These are phyloP conservation scores for Fusarium longipes DNA, from an alignment of 2,329 filamentous ascomycete genomes.

Conservation along the genomic window DNA sequence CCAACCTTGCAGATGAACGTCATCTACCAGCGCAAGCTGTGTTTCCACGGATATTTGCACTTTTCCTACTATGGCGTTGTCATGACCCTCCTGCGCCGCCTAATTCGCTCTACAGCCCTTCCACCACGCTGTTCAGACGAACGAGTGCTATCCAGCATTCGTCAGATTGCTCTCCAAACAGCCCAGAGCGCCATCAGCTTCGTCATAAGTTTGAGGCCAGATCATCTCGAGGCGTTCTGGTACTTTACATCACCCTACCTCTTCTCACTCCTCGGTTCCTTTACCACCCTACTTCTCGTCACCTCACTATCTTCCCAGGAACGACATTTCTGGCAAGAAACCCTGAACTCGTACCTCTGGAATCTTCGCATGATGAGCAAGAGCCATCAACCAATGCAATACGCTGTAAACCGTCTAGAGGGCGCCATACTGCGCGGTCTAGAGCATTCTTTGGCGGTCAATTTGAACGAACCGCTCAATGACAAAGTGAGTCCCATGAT, in stretches of 20 bases:
- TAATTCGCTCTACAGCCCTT: slow-evolving; percentile 53
- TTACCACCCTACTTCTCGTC: slow-evolving; percentile 53
- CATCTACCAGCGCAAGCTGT: slow-evolving; percentile 55
- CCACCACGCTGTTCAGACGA: slow-evolving; percentile 47
- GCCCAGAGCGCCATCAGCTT: slow-evolving; percentile 51
- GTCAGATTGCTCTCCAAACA: slow-evolving; percentile 48
- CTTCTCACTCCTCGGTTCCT: slow-evolving; percentile 55
- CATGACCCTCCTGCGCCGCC: slow-evolving; percentile 59
- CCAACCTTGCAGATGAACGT: slow-evolving; percentile 58
- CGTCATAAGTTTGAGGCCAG: slow-evolving; percentile 49
- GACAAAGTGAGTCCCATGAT: slow-evolving; percentile 48
- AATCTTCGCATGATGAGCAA: slow-evolving; percentile 52
- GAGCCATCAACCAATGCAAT: slow-evolving; percentile 51
- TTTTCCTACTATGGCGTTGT: slow-evolving; percentile 61
- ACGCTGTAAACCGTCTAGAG: slow-evolving; percentile 53
- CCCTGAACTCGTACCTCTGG: slow-evolving; percentile 51
- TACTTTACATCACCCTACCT: slow-evolving; percentile 54
- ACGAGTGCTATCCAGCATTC: slow-evolving; percentile 46
- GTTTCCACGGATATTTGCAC: slow-evolving; percentile 55
- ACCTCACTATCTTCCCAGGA: slow-evolving; percentile 49
- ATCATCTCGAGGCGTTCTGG: slow-evolving; percentile 57
- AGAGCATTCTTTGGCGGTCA: slow-evolving; percentile 52
- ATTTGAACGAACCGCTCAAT: slow-evolving; percentile 49
- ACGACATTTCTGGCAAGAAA: slow-evolving; percentile 50
- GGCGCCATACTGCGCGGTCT: slow-evolving; percentile 53